Evolutionary conservation across 495 filamentous ascomycete species (phyloP), one percentile per base, ranked within the genome.

Genomic region (Trichoderma virens): DNA sequence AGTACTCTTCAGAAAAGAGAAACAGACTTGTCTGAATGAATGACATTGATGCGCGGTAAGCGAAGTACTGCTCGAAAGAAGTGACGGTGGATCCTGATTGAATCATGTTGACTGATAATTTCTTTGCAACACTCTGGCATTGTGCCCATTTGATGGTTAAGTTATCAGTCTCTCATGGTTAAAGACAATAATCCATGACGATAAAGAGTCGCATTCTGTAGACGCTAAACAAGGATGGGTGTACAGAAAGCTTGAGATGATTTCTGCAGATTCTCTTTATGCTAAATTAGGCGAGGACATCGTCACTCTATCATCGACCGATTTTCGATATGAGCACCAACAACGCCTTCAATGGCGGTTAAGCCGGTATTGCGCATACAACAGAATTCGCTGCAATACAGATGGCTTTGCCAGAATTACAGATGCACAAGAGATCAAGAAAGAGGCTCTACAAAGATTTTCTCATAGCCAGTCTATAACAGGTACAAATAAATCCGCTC

Each of bases 31-130:
- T 11, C 27, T 70, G 67, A n/a, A 60, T 73, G 73, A 31, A 79
- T 69, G 47, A 56, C 70, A 56, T 80, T 77, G 61, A 79, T 62
- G 6, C 78, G 72, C 47, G 65, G 64, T 23, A 84, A 71, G 8
- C 78, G 72, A 11, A 83, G 73, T 66, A 82, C 80, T 27, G 77
- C 80, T 62, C 75, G 80, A 43, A 69, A 60, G 65, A 78, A 83
- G 3, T 80, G 73, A n/a, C 64, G 61, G 59, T 79, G 74, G 60
- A 81, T 61, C 18, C 56, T 64, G 62, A 79, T 73, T 64, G 78
- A 56, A 31, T 16, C 16, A 9, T 64, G 62, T 2, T 60, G 65
- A 62, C 72, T 72, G 51, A 62, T 60, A 13, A 69, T 25, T 60
- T 70, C 27, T 30, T 30, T 25, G 64, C 61, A 4, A 70, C 25